phyloP scores from a whole-genome alignment of 75 land plant species.

The Sequoiadendron giganteum region DNA sequence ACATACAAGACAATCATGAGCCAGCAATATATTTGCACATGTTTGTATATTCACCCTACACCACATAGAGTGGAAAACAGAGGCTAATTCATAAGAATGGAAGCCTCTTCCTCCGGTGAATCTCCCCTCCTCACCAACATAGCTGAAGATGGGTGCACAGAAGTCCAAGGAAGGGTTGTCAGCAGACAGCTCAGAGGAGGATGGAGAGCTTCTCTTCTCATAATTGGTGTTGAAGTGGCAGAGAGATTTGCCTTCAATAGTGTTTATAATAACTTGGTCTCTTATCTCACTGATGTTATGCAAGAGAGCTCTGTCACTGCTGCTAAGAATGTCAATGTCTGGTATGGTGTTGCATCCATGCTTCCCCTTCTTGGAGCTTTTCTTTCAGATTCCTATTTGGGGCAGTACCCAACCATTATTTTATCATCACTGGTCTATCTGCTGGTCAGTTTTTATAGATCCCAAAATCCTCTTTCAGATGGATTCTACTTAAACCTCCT shows the following conservation, averaged over 20 bases:
- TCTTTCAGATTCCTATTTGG: slow-evolving; percentile 55
- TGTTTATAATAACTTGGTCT: slow-evolving; percentile 38
- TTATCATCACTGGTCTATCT: slow-evolving; percentile 47
- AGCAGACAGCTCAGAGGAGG: slow-evolving; percentile 11
- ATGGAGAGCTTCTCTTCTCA: slow-evolving; percentile 1
- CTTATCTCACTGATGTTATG: slow-evolving; percentile 47
- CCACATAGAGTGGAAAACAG: no score
- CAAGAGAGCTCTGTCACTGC: slow-evolving; percentile 33
- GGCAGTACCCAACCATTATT: slow-evolving; percentile 51
- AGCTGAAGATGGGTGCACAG: slow-evolving; percentile 25
- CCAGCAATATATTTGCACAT: no score
- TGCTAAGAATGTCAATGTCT: slow-evolving; percentile 41
- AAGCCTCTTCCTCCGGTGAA: background rate
- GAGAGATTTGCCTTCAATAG: slow-evolving; percentile 58
- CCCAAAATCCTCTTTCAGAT: background rate
- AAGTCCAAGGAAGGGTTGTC: slow-evolving; percentile 19
- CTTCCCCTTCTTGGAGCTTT: slow-evolving; percentile 48
- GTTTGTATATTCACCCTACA: no score
- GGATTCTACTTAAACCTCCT: no score
- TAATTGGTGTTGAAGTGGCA: slow-evolving; percentile 11
- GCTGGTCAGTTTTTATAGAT: slow-evolving; percentile 25
- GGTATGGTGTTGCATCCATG: slow-evolving; percentile 39
- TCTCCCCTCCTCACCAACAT: background rate
- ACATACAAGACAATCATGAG: no score
- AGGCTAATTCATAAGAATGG: background rate